Base-by-base conservation (phyloP, 73 alveolate species). In the Paramecium biaurelia region DNA sequence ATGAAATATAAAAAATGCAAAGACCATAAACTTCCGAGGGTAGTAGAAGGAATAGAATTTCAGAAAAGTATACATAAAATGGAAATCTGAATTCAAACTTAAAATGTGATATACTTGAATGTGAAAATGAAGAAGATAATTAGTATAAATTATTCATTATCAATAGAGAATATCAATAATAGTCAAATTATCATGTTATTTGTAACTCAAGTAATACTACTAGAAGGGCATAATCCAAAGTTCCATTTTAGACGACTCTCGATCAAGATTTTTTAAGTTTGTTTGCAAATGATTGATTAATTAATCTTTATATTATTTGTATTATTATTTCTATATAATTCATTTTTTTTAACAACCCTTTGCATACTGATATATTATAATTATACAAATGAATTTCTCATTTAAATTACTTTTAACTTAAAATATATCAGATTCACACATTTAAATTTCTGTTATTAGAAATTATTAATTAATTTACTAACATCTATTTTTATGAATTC, bases 261-360 rank as follows among this genome's bases (percentile, higher is more conserved):
- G 84, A 63, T 63, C 21, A 63, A 63, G 84, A 63, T 63, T 63
- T 63, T 32, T 32, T 63, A n/a, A 63, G 45, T 63, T 32, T 63
- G 45, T 63, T 63, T 63, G 84, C 84, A 23, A 63, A 63, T 63
- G 84, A 63, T 63, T 53, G 68, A 63, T 63, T 63, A 63, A 63
- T 63, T 63, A 32, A 63, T 30, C 23, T 63, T 63, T 30, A 63
- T 63, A 58, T 58, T 24, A 58, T 58, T 58, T 53, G 7, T 53
- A n/a, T n/a, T n/a, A 53, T 53, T 18, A 18, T 53, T 20, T 20
- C 32, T 53, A 2, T 7, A 15, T 2, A n/a, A 49, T 49, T 14
- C 14, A 43, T n/a, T n/a, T n/a, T n/a, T n/a, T 43, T 11, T 43
- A 43, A 35, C 0, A 35, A 2, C 42, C 7, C 2, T 35, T 35